These are phyloP conservation scores for Solanum corneliomulleri DNA, from an alignment of 257 asterid genomes.

Conservation along the genomic window DNA sequence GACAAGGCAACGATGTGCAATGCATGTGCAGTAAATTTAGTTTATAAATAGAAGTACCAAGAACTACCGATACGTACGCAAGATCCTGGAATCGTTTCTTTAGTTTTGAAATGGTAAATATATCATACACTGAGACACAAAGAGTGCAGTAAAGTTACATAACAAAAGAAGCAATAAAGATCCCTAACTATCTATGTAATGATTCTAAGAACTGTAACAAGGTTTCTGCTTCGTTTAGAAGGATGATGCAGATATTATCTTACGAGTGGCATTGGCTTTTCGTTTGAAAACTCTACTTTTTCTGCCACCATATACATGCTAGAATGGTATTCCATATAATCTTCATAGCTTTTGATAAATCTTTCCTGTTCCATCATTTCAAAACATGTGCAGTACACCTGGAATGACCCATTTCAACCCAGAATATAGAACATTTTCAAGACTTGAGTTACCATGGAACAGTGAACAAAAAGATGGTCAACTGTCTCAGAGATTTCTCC, in stretches of 20 bases:
- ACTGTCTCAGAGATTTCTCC: background rate
- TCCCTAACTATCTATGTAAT: background rate
- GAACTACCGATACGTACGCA: conserved; percentile 78
- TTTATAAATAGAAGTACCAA: conserved; percentile 2
- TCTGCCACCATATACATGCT: background rate
- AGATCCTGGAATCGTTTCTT: conserved; percentile 12
- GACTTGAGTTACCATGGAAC: background rate
- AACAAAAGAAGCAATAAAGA: background rate
- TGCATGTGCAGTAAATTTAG: too few relatives aligned
- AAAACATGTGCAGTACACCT: background rate
- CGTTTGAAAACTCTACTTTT: background rate
- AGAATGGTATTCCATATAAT: background rate
- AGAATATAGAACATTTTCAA: background rate
- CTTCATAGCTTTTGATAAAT: background rate
- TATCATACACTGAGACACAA: background rate
- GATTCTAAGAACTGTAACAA: background rate
- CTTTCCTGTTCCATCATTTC: background rate
- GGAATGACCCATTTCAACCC: background rate
- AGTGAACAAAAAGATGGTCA: background rate
- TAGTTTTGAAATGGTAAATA: background rate
- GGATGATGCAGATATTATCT: background rate
- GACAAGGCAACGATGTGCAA: too few relatives aligned
- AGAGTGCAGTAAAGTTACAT: background rate
- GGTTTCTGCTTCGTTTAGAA: background rate
- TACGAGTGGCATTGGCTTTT: background rate